These are phyloP conservation scores for Balakata baccata DNA, from an alignment of 345 rosid species.

Conservation along the genomic window DNA sequence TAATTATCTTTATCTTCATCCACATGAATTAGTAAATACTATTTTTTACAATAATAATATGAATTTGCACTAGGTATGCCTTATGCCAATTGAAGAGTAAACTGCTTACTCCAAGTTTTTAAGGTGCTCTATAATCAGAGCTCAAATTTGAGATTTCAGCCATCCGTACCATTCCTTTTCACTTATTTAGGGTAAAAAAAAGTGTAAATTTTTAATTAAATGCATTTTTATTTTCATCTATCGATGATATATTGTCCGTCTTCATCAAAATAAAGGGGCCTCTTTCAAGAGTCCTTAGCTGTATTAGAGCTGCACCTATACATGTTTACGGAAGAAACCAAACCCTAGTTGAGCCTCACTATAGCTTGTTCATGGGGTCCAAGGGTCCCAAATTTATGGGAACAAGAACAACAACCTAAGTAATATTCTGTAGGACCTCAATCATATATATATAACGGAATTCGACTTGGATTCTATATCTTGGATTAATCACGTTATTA, in stretches of 20 bases:
- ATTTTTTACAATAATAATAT: too few species aligned
- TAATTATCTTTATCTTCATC: too few species aligned
- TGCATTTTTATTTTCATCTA: conserved; percentile 11
- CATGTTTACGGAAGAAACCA: conserved; percentile 23
- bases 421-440: conserved; percentile 14
- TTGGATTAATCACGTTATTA: not conserved
- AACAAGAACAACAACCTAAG: conserved; percentile 19
- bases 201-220: too few species aligned
- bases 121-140: too few species aligned
- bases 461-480: too few species aligned
- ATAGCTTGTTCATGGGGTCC: conserved; percentile 22
- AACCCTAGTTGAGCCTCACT: conserved; percentile 14
- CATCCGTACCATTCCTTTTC: too few species aligned
- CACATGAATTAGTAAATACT: too few species aligned
- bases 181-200: too few species aligned
- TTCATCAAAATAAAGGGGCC: conserved; percentile 16
- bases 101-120: too few species aligned
- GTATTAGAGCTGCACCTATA: conserved; percentile 25
- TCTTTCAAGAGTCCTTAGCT: conserved; percentile 33
- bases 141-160: too few species aligned
- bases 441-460: not conserved
- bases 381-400: conserved; percentile 37
- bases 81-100: too few species aligned
- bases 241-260: conserved; percentile 21
- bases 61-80: too few species aligned